These are phyloP conservation scores for Backusella tuberculispora DNA, from an alignment of 192 early-diverging fungal species.

Conservation along the genomic window DNA sequence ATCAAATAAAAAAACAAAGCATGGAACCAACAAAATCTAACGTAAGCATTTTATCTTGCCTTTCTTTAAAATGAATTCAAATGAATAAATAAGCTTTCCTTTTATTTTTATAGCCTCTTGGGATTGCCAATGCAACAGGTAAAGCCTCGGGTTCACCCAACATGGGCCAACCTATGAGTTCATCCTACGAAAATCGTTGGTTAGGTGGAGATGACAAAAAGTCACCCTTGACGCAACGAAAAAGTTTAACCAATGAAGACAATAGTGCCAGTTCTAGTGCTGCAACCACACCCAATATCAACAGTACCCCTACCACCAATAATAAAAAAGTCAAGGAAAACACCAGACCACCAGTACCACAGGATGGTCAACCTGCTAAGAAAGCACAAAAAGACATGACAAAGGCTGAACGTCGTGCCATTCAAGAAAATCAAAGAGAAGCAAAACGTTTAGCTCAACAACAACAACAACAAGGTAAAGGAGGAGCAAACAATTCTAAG, in stretches of 20 bases:
- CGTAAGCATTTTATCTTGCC: not conserved
- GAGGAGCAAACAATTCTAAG: slow-evolving; percentile 36
- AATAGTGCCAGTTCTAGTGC: not conserved
- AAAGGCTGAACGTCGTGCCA: slow-evolving; percentile 86
- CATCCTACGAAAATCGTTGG: slow-evolving; percentile 55
- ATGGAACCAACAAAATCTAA: slow-evolving; percentile 15
- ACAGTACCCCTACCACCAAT: too few relatives aligned
- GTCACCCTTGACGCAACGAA: not conserved
- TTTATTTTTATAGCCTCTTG: slow-evolving; percentile 9
- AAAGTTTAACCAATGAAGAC: slow-evolving; percentile 9
- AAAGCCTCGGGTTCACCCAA: slow-evolving; percentile 41
- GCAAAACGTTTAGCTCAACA: slow-evolving; percentile 48
- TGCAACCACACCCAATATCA: not conserved
- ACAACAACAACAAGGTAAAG: slow-evolving; percentile 45
- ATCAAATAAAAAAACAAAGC: not conserved
- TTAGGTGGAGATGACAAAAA: slow-evolving; percentile 29
- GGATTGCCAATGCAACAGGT: not conserved
- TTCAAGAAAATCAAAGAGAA: slow-evolving; percentile 84
- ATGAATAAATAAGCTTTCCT: not conserved
- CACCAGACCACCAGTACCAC: not conserved
- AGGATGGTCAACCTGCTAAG: slow-evolving; percentile 16
- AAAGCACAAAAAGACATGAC: slow-evolving; percentile 73
- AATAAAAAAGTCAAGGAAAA: slow-evolving; percentile 13
- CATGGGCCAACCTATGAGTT: slow-evolving; percentile 54
- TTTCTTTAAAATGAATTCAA: not conserved